phyloP scores from a whole-genome alignment of 176 grass and related monocot species.

The Bothriochloa decipiens region DNA sequence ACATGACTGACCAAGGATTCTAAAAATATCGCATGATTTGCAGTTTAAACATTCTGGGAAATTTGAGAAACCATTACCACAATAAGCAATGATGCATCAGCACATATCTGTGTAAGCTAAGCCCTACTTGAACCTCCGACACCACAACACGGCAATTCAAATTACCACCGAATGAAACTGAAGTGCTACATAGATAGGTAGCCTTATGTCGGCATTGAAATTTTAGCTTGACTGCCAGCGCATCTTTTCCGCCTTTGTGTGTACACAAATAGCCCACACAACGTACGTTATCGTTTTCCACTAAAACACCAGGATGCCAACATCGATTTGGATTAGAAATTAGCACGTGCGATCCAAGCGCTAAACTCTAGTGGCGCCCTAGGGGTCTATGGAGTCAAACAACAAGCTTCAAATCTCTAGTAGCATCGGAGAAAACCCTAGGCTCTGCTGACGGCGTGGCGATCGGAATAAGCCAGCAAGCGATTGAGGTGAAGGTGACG shows the following conservation, averaged over 20 bases:
- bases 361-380: background rate
- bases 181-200: background rate
- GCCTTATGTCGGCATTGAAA: background rate
- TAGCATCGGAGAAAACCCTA: conserved; percentile 40
- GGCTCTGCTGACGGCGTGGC: background rate
- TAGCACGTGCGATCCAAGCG: background rate
- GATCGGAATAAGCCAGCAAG: background rate
- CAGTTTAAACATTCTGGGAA: background rate
- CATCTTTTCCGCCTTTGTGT: background rate
- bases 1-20: background rate
- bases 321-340: background rate
- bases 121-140: background rate
- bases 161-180: background rate
- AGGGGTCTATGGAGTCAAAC: background rate
- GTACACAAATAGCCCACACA: background rate
- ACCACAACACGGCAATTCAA: background rate
- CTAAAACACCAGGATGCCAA: background rate
- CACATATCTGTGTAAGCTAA: background rate
- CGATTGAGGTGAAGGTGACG: too few relatives aligned
- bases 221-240: background rate
- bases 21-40: background rate
- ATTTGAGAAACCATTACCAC: conserved; percentile 1
- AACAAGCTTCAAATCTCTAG: background rate
- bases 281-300: background rate
- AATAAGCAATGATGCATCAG: background rate